phyloP scores from a whole-genome alignment of 2,329 filamentous ascomycete species.

The Curvularia hawaiiensis region DNA sequence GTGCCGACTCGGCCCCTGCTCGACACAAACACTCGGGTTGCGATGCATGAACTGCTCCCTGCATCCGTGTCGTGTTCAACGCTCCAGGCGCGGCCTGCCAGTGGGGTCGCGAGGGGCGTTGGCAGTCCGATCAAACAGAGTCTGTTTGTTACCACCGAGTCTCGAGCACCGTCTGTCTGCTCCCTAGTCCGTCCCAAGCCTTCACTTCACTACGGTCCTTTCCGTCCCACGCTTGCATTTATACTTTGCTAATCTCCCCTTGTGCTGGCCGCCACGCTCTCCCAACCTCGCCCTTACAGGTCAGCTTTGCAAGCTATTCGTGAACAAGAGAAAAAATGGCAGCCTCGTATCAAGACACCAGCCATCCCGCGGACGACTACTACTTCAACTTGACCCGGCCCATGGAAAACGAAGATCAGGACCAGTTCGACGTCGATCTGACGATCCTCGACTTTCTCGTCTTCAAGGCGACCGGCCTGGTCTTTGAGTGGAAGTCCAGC shows the following conservation, averaged over 20 bases:
- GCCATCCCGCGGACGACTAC: constrained; percentile 35
- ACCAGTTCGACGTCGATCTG: constrained; percentile 56
- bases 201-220: constrained; percentile 17
- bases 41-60: constrained; percentile 28
- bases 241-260: constrained; percentile 9
- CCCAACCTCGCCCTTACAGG: constrained; percentile 18
- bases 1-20: constrained; percentile 16
- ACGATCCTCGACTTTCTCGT: constrained; percentile 63
- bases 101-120: constrained; percentile 9
- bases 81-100: background rate
- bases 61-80: constrained; percentile 13
- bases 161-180: constrained; percentile 9
- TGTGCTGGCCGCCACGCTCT: background rate
- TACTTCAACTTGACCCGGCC: constrained; percentile 38
- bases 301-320: constrained; percentile 17
- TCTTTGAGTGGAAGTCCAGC: constrained; percentile 47
- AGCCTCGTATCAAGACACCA: constrained; percentile 22
- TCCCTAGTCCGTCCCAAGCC: constrained; percentile 1
- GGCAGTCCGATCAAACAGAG: constrained; percentile 12
- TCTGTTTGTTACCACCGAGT: constrained; percentile 12
- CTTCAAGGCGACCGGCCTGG: constrained; percentile 52
- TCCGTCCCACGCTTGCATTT: constrained; percentile 8
- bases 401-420: constrained; percentile 43
- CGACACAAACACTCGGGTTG: constrained; percentile 14
- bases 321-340: constrained; percentile 23